phyloP scores from a whole-genome alignment of 176 grass and related monocot species.

The Eleusine coracana region DNA sequence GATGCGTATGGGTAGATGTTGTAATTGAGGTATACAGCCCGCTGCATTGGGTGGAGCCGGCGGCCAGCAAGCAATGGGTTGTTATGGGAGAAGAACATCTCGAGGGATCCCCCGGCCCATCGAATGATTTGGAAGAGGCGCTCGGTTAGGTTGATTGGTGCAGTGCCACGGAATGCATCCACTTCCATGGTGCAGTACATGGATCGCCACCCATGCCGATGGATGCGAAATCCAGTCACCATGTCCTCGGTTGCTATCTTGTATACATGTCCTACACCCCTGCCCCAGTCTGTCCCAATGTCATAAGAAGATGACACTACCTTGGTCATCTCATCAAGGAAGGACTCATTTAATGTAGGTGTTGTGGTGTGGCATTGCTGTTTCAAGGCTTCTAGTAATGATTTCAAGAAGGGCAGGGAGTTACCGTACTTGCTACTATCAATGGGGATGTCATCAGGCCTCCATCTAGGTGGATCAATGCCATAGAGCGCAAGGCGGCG shows the following conservation, averaged over 20 bases:
- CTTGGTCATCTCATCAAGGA: not conserved
- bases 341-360: not conserved
- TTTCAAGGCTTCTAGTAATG: constrained; percentile 1
- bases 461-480: constrained; percentile 19
- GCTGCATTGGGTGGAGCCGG: not conserved
- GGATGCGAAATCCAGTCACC: constrained; percentile 39
- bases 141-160: constrained; percentile 46
- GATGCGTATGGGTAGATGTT: constrained; percentile 41
- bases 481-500: constrained; percentile 44
- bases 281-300: constrained; percentile 22
- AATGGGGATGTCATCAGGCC: not conserved
- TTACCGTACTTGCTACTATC: constrained; percentile 14
- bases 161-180: constrained; percentile 29
- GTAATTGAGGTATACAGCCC: constrained; percentile 38
- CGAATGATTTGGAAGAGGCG: constrained; percentile 45
- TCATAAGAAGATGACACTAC: constrained; percentile 37
- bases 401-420: constrained; percentile 19
- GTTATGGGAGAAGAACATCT: constrained; percentile 50
- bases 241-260: constrained; percentile 49
- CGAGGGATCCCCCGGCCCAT: constrained; percentile 39
- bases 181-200: constrained; percentile 26
- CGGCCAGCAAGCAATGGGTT: constrained; percentile 29
- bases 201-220: constrained; percentile 44
- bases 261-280: constrained; percentile 35
- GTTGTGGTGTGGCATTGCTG: constrained; percentile 1